Conservation (phyloP, 345 rosid genomes). For the Arabidopsis arenosa region DNA sequence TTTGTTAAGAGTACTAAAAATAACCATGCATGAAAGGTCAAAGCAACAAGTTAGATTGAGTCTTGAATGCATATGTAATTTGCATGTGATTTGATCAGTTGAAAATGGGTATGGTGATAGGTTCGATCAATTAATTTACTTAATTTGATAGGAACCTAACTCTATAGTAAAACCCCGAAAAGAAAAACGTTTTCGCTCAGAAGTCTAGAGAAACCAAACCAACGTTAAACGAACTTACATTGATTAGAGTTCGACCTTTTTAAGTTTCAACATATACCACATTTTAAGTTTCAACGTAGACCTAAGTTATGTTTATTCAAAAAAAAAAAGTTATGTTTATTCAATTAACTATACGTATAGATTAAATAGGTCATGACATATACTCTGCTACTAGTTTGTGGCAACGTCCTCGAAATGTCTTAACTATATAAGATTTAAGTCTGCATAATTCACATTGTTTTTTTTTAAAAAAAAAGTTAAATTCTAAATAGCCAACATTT, state of each 20-base stretch:
- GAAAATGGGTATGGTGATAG: neutral
- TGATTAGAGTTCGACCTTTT: neutral
- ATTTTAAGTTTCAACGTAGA: neutral
- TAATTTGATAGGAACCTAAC: slow-evolving; percentile 37
- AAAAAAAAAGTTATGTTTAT: neutral
- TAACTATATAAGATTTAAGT: too few species aligned
- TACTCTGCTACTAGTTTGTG: too few species aligned
- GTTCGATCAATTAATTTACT: neutral
- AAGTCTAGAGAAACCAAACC: neutral
- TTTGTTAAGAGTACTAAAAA: slow-evolving; percentile 2
- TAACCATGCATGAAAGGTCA: slow-evolving; percentile 21
- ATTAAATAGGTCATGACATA: too few species aligned
- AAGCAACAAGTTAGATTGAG: slow-evolving; percentile 7
- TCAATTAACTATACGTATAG: neutral
- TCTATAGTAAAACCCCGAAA: neutral
- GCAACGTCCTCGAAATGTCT: too few species aligned
- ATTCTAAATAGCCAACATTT: too few species aligned
- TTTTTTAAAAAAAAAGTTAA: too few species aligned
- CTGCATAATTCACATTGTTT: too few species aligned
- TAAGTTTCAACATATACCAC: neutral
- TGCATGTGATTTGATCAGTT: neutral
- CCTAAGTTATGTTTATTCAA: neutral
- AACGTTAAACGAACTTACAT: slow-evolving; percentile 3
- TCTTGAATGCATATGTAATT: slow-evolving; percentile 6
- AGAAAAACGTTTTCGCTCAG: slow-evolving; percentile 26